Evolutionary conservation across 495 filamentous ascomycete genomes (phyloP).

Genomic region (Beverwykella pulmonaria): DNA sequence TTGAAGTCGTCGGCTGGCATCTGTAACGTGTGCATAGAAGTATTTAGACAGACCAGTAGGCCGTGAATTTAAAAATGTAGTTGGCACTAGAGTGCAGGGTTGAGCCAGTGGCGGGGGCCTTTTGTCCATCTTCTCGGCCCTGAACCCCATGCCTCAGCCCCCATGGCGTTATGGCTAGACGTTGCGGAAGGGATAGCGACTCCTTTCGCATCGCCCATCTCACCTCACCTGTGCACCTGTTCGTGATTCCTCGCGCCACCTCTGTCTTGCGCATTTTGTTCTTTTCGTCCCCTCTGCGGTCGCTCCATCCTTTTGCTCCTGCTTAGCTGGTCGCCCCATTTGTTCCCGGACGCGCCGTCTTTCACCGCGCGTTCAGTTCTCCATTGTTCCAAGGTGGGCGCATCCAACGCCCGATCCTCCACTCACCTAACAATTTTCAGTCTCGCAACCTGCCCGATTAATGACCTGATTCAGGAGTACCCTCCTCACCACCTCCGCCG

Average conservation of each 20-base stretch:
- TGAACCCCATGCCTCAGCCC: neutral
- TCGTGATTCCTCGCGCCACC: neutral
- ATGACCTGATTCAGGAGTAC: neutral
- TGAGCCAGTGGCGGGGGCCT: neutral
- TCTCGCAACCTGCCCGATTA: neutral
- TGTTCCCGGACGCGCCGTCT: neutral
- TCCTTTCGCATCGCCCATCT: neutral
- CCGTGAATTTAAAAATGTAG: neutral
- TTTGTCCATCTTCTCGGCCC: neutral
- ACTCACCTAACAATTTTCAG: neutral
- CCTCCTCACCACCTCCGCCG: neutral
- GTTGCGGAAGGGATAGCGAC: neutral
- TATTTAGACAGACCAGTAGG: neutral
- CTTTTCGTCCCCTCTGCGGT: neutral
- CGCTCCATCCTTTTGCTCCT: neutral
- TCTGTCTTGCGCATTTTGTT: too few species aligned
- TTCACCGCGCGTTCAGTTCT: neutral
- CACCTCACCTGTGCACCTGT: neutral
- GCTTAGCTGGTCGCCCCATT: neutral
- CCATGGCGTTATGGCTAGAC: neutral
- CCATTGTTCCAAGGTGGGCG: neutral
- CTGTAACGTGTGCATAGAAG: neutral
- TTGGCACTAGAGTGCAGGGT: neutral
- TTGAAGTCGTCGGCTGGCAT: neutral
- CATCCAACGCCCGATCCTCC: neutral